Evolutionary conservation across 208 protist species (phyloP), one percentile per base, ranked within the genome.

Genomic region (Wallacemonas sp.): DNA sequence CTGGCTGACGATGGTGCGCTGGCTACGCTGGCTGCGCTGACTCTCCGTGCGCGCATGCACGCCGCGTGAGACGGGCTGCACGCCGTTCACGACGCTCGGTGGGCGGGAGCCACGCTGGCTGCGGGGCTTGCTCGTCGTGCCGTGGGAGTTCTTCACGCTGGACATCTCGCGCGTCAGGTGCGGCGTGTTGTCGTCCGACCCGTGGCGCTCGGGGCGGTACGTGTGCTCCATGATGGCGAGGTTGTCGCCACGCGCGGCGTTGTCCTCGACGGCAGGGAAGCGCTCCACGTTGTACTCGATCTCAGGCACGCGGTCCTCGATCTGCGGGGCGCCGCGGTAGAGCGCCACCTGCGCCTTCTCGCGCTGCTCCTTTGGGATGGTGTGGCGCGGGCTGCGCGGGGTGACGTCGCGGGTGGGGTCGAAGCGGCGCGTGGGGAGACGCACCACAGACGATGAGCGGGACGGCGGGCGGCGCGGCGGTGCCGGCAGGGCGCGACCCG

Each of bases 361-460:
- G 26, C 38, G 70, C 50, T 66, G 30, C 6, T 22, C 48, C 44
- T 26, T 38, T 1, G 70, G 41, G 22, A 68, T 63, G 19, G 38
- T 52, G 27, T 64, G 5, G 19, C 58, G 50, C 17, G 48, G 38
- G 52, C 34, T 44, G 50, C 36, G n/a, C 24, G 45, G 26, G 21
- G 39, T 33, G 19, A 27, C 44, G 54, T 58, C 46, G 30, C 44
- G 46, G n/a, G 57, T 36, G 17, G 76, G 66, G 32, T 78, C 72
- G 34, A 74, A 81, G 13, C 82, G 77, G 26, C 61, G 38, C n/a
- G 81, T 89, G 24, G 84, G 84, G 17, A 86, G 76, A 26, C 80
- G 80, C 34, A 80, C 67, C 10, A 88, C 52, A 32, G 62, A 73
- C 30, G 82, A 82, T 50, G 48, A 61, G 34, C 85, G 85, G 3